phyloP scores from a whole-genome alignment of 2,329 filamentous ascomycete genomes.

The Xylaria sp. region DNA sequence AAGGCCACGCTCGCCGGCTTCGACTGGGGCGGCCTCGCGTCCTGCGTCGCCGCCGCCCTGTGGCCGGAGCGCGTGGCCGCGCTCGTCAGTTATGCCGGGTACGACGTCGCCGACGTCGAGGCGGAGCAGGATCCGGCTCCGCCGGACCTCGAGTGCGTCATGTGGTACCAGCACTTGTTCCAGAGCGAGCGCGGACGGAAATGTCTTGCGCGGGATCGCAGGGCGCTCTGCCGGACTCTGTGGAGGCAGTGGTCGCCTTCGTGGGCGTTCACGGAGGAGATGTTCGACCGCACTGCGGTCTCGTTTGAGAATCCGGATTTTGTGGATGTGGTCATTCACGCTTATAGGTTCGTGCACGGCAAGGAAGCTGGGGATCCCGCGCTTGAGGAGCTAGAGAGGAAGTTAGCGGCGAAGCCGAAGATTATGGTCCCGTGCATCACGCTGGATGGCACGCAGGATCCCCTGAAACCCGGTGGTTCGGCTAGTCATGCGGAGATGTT shows the following conservation, averaged over 20 bases:
- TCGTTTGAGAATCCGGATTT: slow-evolving; percentile 35
- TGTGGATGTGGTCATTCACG: slow-evolving; percentile 32
- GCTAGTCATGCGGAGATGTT: slow-evolving; percentile 32
- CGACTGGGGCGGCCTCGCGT: slow-evolving; percentile 35
- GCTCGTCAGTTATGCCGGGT: slow-evolving; percentile 35
- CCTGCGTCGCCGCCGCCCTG: slow-evolving; percentile 26
- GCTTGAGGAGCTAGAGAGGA: slow-evolving; percentile 21
- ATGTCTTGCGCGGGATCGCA: slow-evolving; percentile 30
- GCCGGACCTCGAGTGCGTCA: slow-evolving; percentile 28
- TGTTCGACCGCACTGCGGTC: slow-evolving; percentile 22
- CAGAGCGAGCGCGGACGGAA: slow-evolving; percentile 34
- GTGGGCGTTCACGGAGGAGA: slow-evolving; percentile 26
- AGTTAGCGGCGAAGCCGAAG: slow-evolving; percentile 23
- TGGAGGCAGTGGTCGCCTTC: slow-evolving; percentile 35
- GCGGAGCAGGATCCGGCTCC: background rate
- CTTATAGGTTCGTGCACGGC: slow-evolving; percentile 30
- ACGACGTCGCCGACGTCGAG: slow-evolving; percentile 31
- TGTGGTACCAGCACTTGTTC: slow-evolving; percentile 37
- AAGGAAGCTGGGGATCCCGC: slow-evolving; percentile 27
- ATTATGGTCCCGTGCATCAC: slow-evolving; percentile 34
- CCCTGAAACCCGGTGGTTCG: slow-evolving; percentile 32
- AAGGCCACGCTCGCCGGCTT: slow-evolving; percentile 31
- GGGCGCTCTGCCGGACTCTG: slow-evolving; percentile 25
- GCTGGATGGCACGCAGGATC: slow-evolving; percentile 32
- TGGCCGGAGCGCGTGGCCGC: slow-evolving; percentile 32